Base-by-base conservation (phyloP, 805 yeast genomes). In the Cyberlindnera mycetangii region DNA sequence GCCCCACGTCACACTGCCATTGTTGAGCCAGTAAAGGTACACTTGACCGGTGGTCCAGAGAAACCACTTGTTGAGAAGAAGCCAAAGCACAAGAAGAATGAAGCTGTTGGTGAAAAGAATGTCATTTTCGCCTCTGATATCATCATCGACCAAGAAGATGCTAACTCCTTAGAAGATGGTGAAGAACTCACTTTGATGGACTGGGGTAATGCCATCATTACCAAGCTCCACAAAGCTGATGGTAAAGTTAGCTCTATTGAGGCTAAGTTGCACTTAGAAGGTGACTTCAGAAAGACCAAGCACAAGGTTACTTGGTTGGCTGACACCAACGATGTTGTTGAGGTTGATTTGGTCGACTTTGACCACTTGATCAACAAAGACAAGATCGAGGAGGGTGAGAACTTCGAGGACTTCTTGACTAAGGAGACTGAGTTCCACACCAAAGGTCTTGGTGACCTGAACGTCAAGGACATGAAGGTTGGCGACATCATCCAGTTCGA, bases 111-210 rank as follows among this genome's bases (percentile, higher is more conserved):
- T 56, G 72, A 68, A 57, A 92, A 92, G 78, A 76, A 80, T 62
- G 89, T 89, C 37, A 71, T 84, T 54, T 84, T 72, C 66, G 68
- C 78, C 53, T 72, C 79, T 47, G 71, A 79, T 42, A 73, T 86
- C 37, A 69, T 88, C 56, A 74, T 92, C 59, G 97, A 90, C 62
- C 96, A 87, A 71, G 92, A 75, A 22, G 98, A 92, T 68, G 86
- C 85, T 31, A 71, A 69, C 49, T 83, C 90, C 37, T 72, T 83
- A 49, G 80, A 75, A 54, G 92, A 81, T 34, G 87, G 85, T 52
- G 98, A 92, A 70, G 98, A 92, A 72, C 74, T 90, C 51, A 92
- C 98, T n/a, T 78, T 92, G 60, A 92, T 92, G 98, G 97, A 92
- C 70, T 92, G 98, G 98, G 98, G 97, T 76, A 92, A 92, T 65